Evolutionary conservation across 2,329 filamentous ascomycete genomes (phyloP).

Genomic region (Cryphonectria nitschkei): DNA sequence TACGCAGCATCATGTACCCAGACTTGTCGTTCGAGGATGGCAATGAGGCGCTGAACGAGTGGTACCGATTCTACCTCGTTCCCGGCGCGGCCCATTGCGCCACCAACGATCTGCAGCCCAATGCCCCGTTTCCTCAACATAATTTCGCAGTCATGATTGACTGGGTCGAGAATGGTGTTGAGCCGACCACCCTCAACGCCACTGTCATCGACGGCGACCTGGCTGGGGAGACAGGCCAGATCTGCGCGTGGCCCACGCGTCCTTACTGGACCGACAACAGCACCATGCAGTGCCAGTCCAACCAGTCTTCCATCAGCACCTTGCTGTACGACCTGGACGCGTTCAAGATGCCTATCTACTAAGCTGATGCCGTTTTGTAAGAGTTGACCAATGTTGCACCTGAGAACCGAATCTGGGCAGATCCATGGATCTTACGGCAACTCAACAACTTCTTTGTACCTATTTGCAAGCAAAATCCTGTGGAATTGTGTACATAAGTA

Average conservation of each 20-base stretch:
- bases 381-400: no score
- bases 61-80: slow-evolving; percentile 51
- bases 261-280: neutral
- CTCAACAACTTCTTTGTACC: no score
- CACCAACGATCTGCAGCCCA: neutral
- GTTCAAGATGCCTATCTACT: neutral
- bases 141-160: slow-evolving; percentile 33
- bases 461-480: no score
- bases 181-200: slow-evolving; percentile 34
- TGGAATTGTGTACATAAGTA: no score
- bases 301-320: neutral
- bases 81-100: slow-evolving; percentile 51
- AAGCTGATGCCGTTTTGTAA: neutral
- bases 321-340: neutral
- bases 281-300: neutral
- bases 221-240: neutral
- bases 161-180: slow-evolving; percentile 37
- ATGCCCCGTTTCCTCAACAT: neutral
- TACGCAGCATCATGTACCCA: slow-evolving; percentile 30
- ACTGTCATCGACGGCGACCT: neutral
- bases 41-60: slow-evolving; percentile 42
- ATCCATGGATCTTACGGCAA: no score
- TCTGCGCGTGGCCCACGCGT: neutral
- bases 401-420: no score
- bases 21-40: slow-evolving; percentile 33